These are phyloP conservation scores for Nannizziopsis arthrosporioides DNA, from an alignment of 2,329 filamentous ascomycete genomes.

Conservation along the genomic window DNA sequence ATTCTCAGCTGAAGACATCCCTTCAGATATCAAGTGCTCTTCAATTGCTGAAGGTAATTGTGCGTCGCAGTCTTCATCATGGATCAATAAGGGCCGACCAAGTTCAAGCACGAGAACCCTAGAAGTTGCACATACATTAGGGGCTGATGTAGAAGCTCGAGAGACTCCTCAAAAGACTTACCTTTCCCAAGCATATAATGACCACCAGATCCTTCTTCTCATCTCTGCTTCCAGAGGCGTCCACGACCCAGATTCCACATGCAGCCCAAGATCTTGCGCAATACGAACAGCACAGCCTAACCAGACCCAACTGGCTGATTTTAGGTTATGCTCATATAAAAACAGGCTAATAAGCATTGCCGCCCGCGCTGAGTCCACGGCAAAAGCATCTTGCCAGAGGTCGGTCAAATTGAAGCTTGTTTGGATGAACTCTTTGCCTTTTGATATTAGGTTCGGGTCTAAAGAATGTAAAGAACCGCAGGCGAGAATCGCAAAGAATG, in stretches of 20 bases:
- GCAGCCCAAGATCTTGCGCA: conserved; percentile 72
- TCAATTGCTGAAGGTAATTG: conserved; percentile 67
- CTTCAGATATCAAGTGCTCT: conserved; percentile 51
- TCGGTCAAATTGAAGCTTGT: conserved; percentile 59
- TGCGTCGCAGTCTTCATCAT: conserved; percentile 80
- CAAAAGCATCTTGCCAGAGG: conserved; percentile 68
- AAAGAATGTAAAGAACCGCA: conserved; percentile 65
- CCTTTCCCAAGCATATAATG: conserved; percentile 81
- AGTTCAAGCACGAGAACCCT: conserved; percentile 67
- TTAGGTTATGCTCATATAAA: conserved; percentile 74
- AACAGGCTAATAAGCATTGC: conserved; percentile 65
- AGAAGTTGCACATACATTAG: conserved; percentile 13
- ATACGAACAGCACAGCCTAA: conserved; percentile 66
- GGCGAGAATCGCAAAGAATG: conserved; percentile 74
- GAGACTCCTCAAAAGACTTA: conserved; percentile 25
- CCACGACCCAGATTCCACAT: conserved; percentile 62
- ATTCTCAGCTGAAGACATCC: conserved; percentile 34
- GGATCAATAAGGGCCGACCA: conserved; percentile 67
- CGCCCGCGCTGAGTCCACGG: conserved; percentile 61
- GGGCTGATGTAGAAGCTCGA: background rate
- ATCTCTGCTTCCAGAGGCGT: conserved; percentile 70
- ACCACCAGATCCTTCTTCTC: conserved; percentile 85
- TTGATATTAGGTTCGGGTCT: conserved; percentile 45
- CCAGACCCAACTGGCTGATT: conserved; percentile 77
- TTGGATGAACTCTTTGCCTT: conserved; percentile 58